Evolutionary conservation across 768 basidiomycete species (phyloP).

Genomic region (Tulasnella sp.): DNA sequence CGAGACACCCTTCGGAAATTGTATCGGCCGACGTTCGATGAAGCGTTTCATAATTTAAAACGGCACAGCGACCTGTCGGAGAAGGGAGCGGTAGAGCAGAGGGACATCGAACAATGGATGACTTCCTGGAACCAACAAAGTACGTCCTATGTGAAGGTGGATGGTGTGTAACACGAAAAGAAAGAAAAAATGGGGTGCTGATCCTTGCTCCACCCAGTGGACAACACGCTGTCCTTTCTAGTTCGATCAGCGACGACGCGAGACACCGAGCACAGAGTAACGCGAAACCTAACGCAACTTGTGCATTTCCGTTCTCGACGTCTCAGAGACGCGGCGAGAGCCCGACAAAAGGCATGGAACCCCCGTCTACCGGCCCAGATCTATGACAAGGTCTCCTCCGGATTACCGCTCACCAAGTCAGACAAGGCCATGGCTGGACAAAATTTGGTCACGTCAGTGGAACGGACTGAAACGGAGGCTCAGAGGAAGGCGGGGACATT

Average conservation of each 20-base stretch:
- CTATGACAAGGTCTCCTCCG: background rate
- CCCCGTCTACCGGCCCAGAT: background rate
- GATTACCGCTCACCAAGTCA: background rate
- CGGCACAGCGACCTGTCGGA: background rate
- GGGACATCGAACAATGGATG: slow-evolving; percentile 8
- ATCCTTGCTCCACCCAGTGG: slow-evolving; percentile 11
- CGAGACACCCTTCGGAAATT: slow-evolving; percentile 13
- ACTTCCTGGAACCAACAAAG: slow-evolving; percentile 10
- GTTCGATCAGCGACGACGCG: slow-evolving; percentile 11
- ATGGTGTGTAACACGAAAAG: background rate
- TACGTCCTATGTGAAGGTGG: background rate
- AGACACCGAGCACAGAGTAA: slow-evolving; percentile 11
- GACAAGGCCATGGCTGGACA: background rate
- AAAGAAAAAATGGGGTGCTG: background rate
- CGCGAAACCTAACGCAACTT: slow-evolving; percentile 13
- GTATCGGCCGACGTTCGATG: slow-evolving; percentile 17
- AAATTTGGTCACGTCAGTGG: background rate
- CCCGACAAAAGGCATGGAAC: background rate
- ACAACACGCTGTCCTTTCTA: slow-evolving; percentile 18
- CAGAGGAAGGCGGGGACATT: background rate
- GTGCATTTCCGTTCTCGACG: background rate
- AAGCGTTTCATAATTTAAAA: slow-evolving; percentile 2
- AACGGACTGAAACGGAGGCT: background rate
- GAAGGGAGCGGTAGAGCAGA: background rate
- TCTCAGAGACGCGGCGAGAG: background rate